Percentiles rank a stretch among this genome's conserved stretches.
phyloP scores from a whole-genome alignment of 2,329 filamentous ascomycete species.

The Penicillium sp. region DNA sequence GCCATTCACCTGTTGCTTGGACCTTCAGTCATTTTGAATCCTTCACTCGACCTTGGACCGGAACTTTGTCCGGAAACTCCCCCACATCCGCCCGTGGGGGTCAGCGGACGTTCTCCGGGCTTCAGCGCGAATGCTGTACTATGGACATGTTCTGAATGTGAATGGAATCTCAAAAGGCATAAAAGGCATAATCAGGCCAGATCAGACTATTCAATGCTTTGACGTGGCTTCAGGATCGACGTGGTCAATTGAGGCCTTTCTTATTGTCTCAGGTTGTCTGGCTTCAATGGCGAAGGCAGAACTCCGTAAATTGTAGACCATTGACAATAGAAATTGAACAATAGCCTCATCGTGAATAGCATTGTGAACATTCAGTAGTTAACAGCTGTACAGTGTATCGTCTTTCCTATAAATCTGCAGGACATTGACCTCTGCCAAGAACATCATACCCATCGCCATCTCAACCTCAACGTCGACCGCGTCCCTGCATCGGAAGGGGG shows the following conservation, averaged over 20 bases:
- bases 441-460: constrained; percentile 7
- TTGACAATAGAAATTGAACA: background rate
- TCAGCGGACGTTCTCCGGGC: background rate
- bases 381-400: too few relatives aligned
- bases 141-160: too few relatives aligned
- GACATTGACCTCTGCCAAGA: constrained; percentile 11
- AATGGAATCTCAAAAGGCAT: too few relatives aligned
- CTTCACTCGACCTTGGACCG: too few relatives aligned
- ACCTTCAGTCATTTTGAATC: background rate
- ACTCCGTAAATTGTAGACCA: background rate
- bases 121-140: background rate
- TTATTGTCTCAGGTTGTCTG: background rate
- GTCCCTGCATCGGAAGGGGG: constrained; percentile 2
- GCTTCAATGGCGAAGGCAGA: background rate
- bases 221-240: too few relatives aligned
- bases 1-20: background rate
- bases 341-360: background rate
- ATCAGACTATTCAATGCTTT: too few relatives aligned
- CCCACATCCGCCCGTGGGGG: background rate
- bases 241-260: background rate
- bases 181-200: too few relatives aligned
- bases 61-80: background rate
- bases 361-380: too few relatives aligned
- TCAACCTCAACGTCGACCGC: background rate
- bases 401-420: background rate